Base-by-base conservation (phyloP, 176 grass and related monocot genomes). In the Carex pumila region DNA sequence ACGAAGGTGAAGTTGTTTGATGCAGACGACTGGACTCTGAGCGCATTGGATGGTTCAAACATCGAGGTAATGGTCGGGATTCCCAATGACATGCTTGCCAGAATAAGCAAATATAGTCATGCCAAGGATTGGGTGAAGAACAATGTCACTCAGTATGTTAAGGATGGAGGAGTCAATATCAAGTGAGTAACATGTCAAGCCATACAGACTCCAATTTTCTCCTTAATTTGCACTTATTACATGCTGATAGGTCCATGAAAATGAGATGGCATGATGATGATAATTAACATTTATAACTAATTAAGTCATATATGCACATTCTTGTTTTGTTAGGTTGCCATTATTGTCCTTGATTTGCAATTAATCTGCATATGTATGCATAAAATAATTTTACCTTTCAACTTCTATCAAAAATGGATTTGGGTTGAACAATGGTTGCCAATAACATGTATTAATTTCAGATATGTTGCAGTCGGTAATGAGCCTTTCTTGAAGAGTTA, bases 1-100 rank as follows among this genome's bases (percentile, higher is more conserved):
- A 21, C 39, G 12, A 88, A 86, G 69, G 94, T 91, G 63, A 97
- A 97, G 87, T 13, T 97, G 77, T 97, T 97, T 84, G 91, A 97
- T 82, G 89, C 94, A 2, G 94, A 97, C 76, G 45, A 60, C 0
- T 97, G 89, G 91, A 88, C 89, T 69, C 64, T 97, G 81, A 74
- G 77, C 77, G 89, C 89, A 67, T 87, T 97, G 7, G 59, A 85
- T 32, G 89, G 85, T 39, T 87, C 91, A 14, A 85, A 89, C 52
- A 85, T 97, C 32, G 94, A 97, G 91, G 94, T 93, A 62, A 91
- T 90, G 94, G 85, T 97, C 17, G 94, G 85, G 67, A 97, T 93
- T 80, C 94, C 94, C 1, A 97, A 93, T 12, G 85, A 93, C 41
- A 88, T 89, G 81, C 91, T 97, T 21, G 87, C 81, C 15, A 77